phyloP scores from a whole-genome alignment of 1,284 basidiomycete species.

The Takashimella koratensis region DNA sequence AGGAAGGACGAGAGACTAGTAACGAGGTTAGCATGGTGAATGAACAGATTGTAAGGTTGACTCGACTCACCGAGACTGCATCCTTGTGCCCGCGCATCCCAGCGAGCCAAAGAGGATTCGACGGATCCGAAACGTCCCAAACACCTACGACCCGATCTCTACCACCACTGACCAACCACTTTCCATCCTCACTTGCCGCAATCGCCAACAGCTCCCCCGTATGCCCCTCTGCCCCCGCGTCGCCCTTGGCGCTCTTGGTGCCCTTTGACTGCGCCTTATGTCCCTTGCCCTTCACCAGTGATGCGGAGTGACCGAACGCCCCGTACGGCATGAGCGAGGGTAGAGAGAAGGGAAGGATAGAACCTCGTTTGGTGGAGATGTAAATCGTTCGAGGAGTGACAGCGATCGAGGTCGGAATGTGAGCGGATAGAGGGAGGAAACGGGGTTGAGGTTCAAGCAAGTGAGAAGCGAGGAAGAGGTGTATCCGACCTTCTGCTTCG shows the following conservation, averaged over 20 bases:
- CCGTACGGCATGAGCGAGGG: conserved; percentile 41
- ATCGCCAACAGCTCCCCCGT: conserved; percentile 78
- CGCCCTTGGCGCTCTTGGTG: conserved; percentile 15
- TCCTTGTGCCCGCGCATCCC: conserved; percentile 82
- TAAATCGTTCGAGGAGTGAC: conserved; percentile 52
- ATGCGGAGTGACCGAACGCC: conserved; percentile 44
- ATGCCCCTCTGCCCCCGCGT: conserved; percentile 63
- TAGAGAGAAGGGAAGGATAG: conserved; percentile 76
- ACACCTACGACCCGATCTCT: conserved; percentile 74
- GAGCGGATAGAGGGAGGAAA: conserved; percentile 33
- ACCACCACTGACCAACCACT: conserved; percentile 79
- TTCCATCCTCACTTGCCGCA: conserved; percentile 80
- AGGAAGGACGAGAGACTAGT: conserved; percentile 71
- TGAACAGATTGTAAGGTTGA: background rate
- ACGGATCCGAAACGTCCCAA: conserved; percentile 70
- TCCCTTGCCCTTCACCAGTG: conserved; percentile 58
- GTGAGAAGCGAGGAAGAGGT: conserved; percentile 30
- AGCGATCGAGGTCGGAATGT: conserved; percentile 20
- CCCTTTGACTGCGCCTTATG: conserved; percentile 52
- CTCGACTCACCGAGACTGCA: conserved; percentile 64
- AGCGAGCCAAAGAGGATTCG: conserved; percentile 69
- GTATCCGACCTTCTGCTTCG: conserved; percentile 46
- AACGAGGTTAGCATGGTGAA: background rate
- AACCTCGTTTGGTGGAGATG: conserved; percentile 79
- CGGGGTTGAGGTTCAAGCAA: conserved; percentile 12